Evolutionary conservation across 108 stramenopile species (phyloP), one percentile per base, ranked within the genome.

Genomic region (Fragilariopsis cylindrus): DNA sequence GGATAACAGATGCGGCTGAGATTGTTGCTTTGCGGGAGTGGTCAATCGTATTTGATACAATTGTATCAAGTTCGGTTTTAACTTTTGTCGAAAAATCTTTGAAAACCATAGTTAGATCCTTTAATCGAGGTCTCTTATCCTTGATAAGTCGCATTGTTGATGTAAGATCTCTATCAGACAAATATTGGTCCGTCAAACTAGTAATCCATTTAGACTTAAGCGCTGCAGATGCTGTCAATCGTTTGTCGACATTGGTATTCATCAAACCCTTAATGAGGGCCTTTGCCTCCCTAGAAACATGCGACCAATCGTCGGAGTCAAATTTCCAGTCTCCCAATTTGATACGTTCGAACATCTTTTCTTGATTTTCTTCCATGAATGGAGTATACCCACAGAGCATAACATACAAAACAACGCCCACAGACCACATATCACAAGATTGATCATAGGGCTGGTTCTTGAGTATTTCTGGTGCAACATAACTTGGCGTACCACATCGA

Each of bases 391-490:
- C 99, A 45, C 87, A 95, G 1, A 99, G 82, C 8, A 98, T 71
- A 43, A 97, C 95, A 74, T 93, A 98, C 9, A 88, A 74, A 72
- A 98, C 90, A 2, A 98, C 95, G 21, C 98, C 98, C 3, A 96
- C 83, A 60, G 84, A 84, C 98, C 98, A 99, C 87, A 96, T 90
- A 75, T 99, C 98, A 11, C 91, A 95, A 9, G 78, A 77, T 60
- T 92, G 81, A 60, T 91, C 93, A 70, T 94, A 84, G 7, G 90
- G 90, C 45, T 75, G 75, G 57, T 78, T 79, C 40, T 87, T 84
- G 54, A 87, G 57, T 53, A 88, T 82, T 73, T 88, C 87, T n/a
- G 87, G 87, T 18, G 87, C 83, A 7, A 84, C 83, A 58, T 84
- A 87, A 40, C 77, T 82, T 11, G 86, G 86, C 69, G 85, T 88